Evolutionary conservation across 148 eudicot species (phyloP).

Genomic region (Oxyria digyna): DNA sequence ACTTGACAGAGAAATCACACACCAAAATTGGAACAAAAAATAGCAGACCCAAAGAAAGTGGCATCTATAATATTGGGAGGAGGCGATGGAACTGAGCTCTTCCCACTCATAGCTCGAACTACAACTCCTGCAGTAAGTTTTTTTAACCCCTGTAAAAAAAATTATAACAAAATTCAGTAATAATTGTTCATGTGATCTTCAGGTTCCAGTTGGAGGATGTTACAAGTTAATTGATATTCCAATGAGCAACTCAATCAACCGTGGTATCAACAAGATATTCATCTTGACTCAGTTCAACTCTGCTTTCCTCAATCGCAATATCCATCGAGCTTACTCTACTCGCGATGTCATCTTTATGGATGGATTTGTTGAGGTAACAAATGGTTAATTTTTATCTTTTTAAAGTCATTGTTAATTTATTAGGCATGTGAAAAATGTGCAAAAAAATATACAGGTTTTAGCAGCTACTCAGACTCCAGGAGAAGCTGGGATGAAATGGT

Average conservation of each 20-base stretch:
- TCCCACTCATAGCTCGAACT: constrained; percentile 11
- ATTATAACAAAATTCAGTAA: neutral
- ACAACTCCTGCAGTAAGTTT: constrained; percentile 14
- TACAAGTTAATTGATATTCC: constrained; percentile 88
- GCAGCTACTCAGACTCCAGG: constrained; percentile 95
- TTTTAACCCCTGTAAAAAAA: neutral
- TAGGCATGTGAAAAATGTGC: no score
- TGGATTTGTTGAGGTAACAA: constrained; percentile 85
- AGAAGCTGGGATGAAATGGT: constrained; percentile 83
- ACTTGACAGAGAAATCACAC: neutral
- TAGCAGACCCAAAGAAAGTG: neutral
- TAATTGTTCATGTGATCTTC: neutral
- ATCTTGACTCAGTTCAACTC: constrained; percentile 90
- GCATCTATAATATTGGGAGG: constrained; percentile 11
- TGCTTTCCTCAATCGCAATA: constrained; percentile 80
- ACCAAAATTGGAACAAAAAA: neutral
- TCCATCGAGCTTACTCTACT: constrained; percentile 70
- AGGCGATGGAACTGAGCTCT: constrained; percentile 11
- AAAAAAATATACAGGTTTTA: constrained; percentile 55
- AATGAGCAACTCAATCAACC: constrained; percentile 95
- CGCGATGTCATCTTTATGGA: constrained; percentile 76
- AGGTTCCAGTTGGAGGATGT: constrained; percentile 95
- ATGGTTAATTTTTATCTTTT: neutral
- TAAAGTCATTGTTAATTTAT: neutral
- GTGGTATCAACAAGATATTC: constrained; percentile 76